Percentiles rank a stretch among this genome's conserved stretches.
Conservation (phyloP, 306 rosid genomes). For the Begonia masoniana region DNA sequence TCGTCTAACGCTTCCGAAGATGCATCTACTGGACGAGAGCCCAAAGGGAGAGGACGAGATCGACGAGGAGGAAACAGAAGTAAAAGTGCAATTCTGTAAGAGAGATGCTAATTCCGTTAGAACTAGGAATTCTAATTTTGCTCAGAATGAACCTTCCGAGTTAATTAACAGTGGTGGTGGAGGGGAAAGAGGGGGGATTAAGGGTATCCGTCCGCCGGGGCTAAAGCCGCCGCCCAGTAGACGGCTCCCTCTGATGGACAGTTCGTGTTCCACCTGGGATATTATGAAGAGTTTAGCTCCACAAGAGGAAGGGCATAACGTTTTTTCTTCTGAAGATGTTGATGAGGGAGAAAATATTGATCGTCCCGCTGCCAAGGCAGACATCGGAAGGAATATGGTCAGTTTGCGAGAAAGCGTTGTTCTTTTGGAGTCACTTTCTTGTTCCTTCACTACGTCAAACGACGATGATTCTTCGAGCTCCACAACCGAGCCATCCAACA, state of each 20-base stretch:
- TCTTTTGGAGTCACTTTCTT: conserved; percentile 31
- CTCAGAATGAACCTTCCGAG: conserved; percentile 18
- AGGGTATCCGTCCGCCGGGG: conserved; percentile 62
- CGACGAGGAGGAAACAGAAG: conserved; percentile 13
- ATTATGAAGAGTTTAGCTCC: conserved; percentile 54
- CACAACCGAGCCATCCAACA: conserved; percentile 43
- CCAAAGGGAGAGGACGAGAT: conserved; percentile 16
- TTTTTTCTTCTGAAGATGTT: conserved; percentile 8
- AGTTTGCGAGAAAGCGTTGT: conserved; percentile 20
- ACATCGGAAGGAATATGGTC: conserved; percentile 22
- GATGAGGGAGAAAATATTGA: conserved; percentile 9
- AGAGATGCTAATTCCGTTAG: conserved; percentile 16
- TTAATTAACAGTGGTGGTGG: conserved; percentile 10
- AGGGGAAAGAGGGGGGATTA: conserved; percentile 39
- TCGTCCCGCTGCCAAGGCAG: conserved; percentile 11
- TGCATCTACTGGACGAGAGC: conserved; percentile 13
- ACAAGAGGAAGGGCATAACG: conserved; percentile 4
- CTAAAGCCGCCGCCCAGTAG: conserved; percentile 66
- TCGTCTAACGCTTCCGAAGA: conserved; percentile 32
- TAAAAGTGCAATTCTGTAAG: conserved; percentile 16
- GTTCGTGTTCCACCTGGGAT: conserved; percentile 74
- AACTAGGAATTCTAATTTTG: conserved; percentile 18
- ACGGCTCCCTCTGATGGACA: conserved; percentile 31
- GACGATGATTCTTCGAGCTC: conserved; percentile 56
- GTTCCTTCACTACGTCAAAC: conserved; percentile 56